Evolutionary conservation across 2,329 filamentous ascomycete genomes (phyloP).

Genomic region (Xenoacremonium recifei): DNA sequence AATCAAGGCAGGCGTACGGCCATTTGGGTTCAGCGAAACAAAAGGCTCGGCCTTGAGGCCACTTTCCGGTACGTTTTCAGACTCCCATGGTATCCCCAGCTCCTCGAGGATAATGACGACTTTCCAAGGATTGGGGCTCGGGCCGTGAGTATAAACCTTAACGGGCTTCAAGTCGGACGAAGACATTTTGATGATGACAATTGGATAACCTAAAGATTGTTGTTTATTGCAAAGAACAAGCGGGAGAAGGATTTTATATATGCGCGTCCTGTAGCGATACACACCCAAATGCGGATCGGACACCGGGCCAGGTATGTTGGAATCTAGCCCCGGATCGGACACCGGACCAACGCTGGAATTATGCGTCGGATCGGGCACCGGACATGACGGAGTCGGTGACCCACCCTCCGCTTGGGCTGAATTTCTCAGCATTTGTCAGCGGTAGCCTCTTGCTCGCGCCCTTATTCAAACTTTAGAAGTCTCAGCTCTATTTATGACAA

Average conservation of each 20-base stretch:
- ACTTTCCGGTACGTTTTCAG: not conserved
- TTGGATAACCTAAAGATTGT: not conserved
- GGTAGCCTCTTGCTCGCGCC: not conserved
- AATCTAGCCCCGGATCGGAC: no score
- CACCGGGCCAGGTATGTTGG: not conserved
- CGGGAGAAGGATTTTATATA: not conserved
- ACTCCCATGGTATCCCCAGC: not conserved
- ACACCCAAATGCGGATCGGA: no score
- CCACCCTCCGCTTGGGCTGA: not conserved
- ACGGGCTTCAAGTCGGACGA: not conserved
- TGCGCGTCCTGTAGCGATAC: not conserved
- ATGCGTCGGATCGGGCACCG: not conserved
- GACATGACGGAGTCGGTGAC: not conserved
- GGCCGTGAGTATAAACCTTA: conserved; percentile 1
- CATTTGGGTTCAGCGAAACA: conserved; percentile 20
- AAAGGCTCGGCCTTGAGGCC: conserved; percentile 21
- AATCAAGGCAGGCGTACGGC: conserved; percentile 16
- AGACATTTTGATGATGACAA: no score
- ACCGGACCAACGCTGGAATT: not conserved
- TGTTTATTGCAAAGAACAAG: not conserved
- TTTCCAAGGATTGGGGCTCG: conserved; percentile 3
- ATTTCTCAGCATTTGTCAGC: not conserved
- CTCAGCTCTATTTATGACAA: not conserved
- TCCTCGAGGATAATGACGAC: not conserved
- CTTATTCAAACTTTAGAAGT: not conserved